Evolutionary conservation across 306 rosid genomes (phyloP), one percentile per base, ranked within the genome.

Genomic region (Abrus pulchellus): DNA sequence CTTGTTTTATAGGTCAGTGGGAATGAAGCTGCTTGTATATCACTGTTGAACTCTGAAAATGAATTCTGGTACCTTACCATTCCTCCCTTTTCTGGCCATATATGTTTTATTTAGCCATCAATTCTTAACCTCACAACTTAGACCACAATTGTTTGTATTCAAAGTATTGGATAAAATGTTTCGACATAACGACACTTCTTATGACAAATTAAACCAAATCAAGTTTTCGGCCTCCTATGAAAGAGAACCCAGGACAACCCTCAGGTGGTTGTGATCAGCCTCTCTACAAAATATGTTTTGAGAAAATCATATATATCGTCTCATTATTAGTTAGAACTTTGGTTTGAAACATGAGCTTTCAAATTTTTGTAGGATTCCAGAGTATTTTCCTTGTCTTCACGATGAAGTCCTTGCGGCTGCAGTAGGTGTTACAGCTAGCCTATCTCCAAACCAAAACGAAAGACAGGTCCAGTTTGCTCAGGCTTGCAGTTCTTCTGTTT

Each of bases 331-430:
- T 75, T 84, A 71, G 74, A 72, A 30, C 57, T n/a, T 28, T 68
- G 43, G 59, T 64, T 53, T 64, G 53, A 50, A 48, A 49, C 20
- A 13, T 40, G 36, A 64, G 55, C 62, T 9, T 80, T 27, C 43
- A 50, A 77, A 83, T 50, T 77, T 36, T 45, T 84, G 82, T 83
- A 94, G 98, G 92, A 85, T 75, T 87, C 87, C 88, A 3, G 97
- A 88, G 74, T 86, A 89, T 68, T 82, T 85, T 82, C 89, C 97
- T 72, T 80, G 90, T 79, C 98, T 92, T 68, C 88, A 94, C 53
- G 94, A 92, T 87, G 83, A 86, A 77, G 93, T 92, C 79, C 88
- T 91, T 71, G 91, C 87, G 74, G 93, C 91, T 62, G 90, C 92
- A 59, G 85, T 84, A 62, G 92, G 85, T 67, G 87, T 87, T 76